A percentile compares a stretch with the other conserved stretches of the same genome.
Evolutionary conservation across 805 yeast genomes (phyloP).

Genomic region (Saccharomycopsis fermentans): DNA sequence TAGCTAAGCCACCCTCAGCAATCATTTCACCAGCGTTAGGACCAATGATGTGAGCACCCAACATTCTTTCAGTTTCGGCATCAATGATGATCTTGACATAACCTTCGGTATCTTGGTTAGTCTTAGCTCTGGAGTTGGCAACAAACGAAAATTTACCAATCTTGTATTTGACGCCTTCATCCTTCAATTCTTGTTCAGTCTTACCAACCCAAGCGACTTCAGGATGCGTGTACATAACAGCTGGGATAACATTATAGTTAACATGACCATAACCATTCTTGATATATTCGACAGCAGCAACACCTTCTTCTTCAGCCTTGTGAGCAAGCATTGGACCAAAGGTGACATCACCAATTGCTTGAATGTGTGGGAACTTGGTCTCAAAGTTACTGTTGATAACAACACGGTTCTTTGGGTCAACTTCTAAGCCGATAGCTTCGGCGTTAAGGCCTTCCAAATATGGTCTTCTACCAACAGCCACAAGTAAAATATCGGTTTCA

Average conservation of each 20-base stretch:
- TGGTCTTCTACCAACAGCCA: slow-evolving; percentile 99
- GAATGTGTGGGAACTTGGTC: slow-evolving; percentile 85
- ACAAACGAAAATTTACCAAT: slow-evolving; percentile 97
- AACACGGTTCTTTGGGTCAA: slow-evolving; percentile 85
- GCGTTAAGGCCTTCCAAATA: slow-evolving; percentile 82
- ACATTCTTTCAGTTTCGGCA: slow-evolving; percentile 91
- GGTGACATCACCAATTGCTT: slow-evolving; percentile 97
- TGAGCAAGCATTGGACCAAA: slow-evolving; percentile 99
- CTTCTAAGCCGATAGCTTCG: slow-evolving; percentile 82
- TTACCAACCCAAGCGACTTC: slow-evolving; percentile 99
- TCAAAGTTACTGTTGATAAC: slow-evolving; percentile 91
- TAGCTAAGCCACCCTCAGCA: slow-evolving; percentile 95
- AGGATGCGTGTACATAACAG: slow-evolving; percentile 98
- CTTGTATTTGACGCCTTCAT: slow-evolving; percentile 82
- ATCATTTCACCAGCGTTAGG: slow-evolving; percentile 99
- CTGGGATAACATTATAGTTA: slow-evolving; percentile 94
- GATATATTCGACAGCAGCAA: slow-evolving; percentile 94
- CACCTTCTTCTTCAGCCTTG: slow-evolving; percentile 99
- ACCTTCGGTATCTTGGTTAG: slow-evolving; percentile 94
- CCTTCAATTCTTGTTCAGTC: slow-evolving; percentile 89
- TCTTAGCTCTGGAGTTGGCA: slow-evolving; percentile 99
- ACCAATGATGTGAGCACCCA: slow-evolving; percentile 96
- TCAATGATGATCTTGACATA: slow-evolving; percentile 93
- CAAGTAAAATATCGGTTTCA: slow-evolving; percentile 88
- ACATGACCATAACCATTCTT: slow-evolving; percentile 95